Evolutionary conservation across 2,329 filamentous ascomycete genomes (phyloP).

Genomic region (Claviceps sp.): DNA sequence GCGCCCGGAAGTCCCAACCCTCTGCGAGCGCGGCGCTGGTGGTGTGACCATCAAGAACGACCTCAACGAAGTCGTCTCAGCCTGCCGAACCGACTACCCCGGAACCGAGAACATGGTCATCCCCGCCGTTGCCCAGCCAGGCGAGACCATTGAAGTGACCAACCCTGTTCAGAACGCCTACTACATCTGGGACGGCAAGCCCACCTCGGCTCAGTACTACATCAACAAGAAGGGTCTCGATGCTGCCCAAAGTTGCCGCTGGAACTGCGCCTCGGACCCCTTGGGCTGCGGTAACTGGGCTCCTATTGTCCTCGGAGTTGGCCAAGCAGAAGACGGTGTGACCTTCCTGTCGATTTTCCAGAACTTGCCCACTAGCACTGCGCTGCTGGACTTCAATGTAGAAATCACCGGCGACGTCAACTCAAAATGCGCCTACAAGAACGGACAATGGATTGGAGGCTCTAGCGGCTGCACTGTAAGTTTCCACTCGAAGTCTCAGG

Average conservation of each 20-base stretch:
- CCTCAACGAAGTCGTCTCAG: constrained; percentile 48
- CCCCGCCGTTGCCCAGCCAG: constrained; percentile 51
- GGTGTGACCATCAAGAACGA: constrained; percentile 66
- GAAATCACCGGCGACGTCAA: constrained; percentile 55
- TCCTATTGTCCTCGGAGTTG: constrained; percentile 74
- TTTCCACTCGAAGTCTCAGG: constrained; percentile 10
- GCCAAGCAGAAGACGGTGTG: constrained; percentile 46
- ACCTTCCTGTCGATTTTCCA: constrained; percentile 78
- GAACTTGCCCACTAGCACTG: constrained; percentile 62
- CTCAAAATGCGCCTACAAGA: constrained; percentile 48
- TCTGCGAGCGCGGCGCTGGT: constrained; percentile 63
- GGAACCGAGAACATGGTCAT: constrained; percentile 82
- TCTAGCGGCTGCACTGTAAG: constrained; percentile 68
- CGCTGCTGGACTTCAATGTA: constrained; percentile 64
- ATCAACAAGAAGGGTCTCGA: constrained; percentile 69
- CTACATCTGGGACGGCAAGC: constrained; percentile 62
- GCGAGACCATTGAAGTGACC: constrained; percentile 49
- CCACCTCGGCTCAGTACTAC: constrained; percentile 91
- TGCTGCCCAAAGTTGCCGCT: constrained; percentile 59
- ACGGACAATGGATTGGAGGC: constrained; percentile 48
- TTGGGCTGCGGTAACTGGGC: constrained; percentile 69
- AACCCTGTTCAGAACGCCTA: constrained; percentile 61
- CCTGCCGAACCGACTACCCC: constrained; percentile 95
- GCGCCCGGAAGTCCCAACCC: constrained; percentile 48
- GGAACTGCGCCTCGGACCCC: constrained; percentile 40